Conservation (phyloP, 1,139 yeast genomes). For the Diutina scorzettiae region DNA sequence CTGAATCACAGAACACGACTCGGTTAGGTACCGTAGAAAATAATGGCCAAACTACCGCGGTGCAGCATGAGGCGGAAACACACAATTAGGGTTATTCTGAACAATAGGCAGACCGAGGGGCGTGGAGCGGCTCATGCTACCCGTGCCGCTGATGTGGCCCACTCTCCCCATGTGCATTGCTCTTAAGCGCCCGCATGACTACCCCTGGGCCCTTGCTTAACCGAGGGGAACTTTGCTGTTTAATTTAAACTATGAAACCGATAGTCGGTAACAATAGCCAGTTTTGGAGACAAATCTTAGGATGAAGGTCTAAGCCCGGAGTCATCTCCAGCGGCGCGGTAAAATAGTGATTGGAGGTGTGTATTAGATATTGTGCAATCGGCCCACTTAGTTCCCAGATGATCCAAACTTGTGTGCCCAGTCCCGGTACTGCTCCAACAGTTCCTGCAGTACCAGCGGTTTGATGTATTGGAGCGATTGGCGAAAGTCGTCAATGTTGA, state of each 20-base stretch:
- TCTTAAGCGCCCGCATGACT: too few species aligned
- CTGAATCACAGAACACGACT: neutral
- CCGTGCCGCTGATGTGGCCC: too few species aligned
- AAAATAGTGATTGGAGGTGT: too few species aligned
- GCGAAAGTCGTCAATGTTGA: constrained; percentile 63
- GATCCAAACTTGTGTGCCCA: constrained; percentile 82
- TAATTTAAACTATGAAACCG: too few species aligned
- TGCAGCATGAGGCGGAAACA: neutral
- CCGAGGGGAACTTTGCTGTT: too few species aligned
- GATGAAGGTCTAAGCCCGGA: too few species aligned
- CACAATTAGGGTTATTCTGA: neutral
- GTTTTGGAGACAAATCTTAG: too few species aligned
- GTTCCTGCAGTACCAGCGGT: constrained; percentile 86
- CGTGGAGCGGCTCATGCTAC: too few species aligned
- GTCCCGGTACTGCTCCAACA: constrained; percentile 63
- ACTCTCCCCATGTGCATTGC: too few species aligned
- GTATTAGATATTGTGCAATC: too few species aligned
- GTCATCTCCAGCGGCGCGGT: too few species aligned
- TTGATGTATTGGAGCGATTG: constrained; percentile 72
- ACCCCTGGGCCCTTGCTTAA: neutral
- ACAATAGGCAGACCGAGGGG: neutral
- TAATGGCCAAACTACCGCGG: neutral
- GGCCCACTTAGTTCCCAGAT: neutral
- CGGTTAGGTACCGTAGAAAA: neutral
- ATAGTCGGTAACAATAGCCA: too few species aligned